Conservation (phyloP, 176 grass and related monocot genomes). For the Avena insularis region DNA sequence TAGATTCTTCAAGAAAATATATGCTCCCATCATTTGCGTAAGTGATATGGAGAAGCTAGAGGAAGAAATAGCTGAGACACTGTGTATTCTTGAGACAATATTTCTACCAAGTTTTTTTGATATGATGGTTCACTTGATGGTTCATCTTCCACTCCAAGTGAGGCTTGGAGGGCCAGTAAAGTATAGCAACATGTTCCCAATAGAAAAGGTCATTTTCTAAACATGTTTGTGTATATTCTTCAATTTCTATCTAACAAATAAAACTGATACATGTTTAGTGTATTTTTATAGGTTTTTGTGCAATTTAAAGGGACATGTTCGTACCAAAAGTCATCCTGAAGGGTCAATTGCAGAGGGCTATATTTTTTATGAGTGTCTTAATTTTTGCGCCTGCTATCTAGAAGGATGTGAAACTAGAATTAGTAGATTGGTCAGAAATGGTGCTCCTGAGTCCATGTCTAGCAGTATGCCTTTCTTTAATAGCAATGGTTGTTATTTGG, state of each 20-base stretch:
- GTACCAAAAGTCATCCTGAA: not conserved
- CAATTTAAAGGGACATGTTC: not conserved
- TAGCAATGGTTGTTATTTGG: not conserved
- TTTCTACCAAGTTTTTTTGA: not conserved
- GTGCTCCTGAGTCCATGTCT: not conserved
- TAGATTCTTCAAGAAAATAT: not conserved
- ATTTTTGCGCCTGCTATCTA: not conserved
- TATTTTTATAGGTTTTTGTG: not conserved
- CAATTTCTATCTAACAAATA: not conserved
- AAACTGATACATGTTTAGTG: not conserved
- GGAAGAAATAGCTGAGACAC: not conserved
- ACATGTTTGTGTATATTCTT: not conserved
- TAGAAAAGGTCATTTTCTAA: not conserved
- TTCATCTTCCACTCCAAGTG: not conserved
- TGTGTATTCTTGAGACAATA: not conserved
- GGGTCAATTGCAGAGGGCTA: not conserved
- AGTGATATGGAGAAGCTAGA: constrained; percentile 9
- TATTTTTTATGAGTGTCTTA: not conserved
- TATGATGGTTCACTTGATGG: not conserved
- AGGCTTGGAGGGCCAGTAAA: not conserved
- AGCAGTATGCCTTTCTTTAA: not conserved
- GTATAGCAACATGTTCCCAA: not conserved
- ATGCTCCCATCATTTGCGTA: not conserved
- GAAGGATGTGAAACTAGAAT: not conserved
- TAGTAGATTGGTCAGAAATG: not conserved